Base-by-base conservation (phyloP, 257 asterid species). In the Solanum bulbocastanum region DNA sequence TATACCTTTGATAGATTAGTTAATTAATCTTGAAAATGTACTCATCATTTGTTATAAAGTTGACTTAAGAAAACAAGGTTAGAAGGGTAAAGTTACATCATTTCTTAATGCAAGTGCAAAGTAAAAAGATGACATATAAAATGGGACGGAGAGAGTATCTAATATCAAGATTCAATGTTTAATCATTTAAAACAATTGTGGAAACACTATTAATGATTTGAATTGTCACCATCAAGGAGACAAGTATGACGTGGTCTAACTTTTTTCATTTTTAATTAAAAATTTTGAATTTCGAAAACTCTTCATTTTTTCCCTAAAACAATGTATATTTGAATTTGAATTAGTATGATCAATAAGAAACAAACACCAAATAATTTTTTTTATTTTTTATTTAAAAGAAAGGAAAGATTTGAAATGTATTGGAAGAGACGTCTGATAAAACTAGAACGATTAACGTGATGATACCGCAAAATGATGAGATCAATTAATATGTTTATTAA, bases 241-340 rank as follows among this genome's bases (percentile, higher is more conserved):
- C 8, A 1, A 4, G 8, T 62, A 25, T 10, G 0, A 62, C 6
- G 6, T 66, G 32, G 18, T 60, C 10, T 9, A 9, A 23, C 25
- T 23, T 23, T 9, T 23, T 58, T 9, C 69, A 23, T 60, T 60
- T 8, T 9, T 60, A 60, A 23, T 60, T 2, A 60, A 60, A 60
- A 60, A 1, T 0, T 2, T 23, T 10, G 1, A 2, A 10, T n/a
- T 49, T 49, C 22, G 3, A 49, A 0, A 2, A 14, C 58, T 39
- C 42, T 15, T 15, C 0, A 15, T 49, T 49, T 14, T 49, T 15
- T 49, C 15, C 3, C 5, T 13, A 14, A 49, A 49, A 0, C 20
- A 15, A 0, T 49, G 15, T 15, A 49, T 49, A 49, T 60, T 60
- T 23, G 23, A 23, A 60, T 60, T 0, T 60, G 0, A 58, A 58